Percentiles rank a stretch among this genome's conserved stretches.
Conservation (phyloP, 129 eudicot genomes). For the Ambrosia artemisiifolia region DNA sequence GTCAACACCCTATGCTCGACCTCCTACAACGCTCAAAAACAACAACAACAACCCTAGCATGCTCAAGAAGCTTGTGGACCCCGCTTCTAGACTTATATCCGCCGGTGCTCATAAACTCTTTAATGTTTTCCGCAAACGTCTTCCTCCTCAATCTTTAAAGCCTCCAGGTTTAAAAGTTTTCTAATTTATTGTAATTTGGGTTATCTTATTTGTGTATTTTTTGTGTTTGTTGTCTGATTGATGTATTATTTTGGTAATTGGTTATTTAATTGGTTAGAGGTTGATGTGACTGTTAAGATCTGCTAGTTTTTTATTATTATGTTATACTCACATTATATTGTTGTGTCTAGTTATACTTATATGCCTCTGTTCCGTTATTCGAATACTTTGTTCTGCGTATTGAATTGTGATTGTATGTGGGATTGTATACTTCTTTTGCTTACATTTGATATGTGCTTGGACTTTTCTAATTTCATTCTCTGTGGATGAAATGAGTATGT, state of each 20-base stretch:
- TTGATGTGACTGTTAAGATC: background rate
- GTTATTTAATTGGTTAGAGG: conserved; percentile 3
- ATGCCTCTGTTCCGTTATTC: background rate
- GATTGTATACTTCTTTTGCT: background rate
- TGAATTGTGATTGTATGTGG: background rate
- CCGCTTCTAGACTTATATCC: conserved; percentile 67
- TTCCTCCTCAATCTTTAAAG: conserved; percentile 32
- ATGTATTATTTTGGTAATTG: background rate
- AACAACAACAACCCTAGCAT: conserved; percentile 52
- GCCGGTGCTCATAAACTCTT: conserved; percentile 68
- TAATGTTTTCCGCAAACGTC: conserved; percentile 62
- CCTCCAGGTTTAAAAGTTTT: conserved; percentile 41
- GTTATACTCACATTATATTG: background rate
- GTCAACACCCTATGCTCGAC: conserved; percentile 83
- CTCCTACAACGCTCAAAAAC: conserved; percentile 50
- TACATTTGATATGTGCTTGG: conserved; percentile 1
- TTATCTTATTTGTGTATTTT: background rate
- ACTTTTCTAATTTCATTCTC: background rate
- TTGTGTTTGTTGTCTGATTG: background rate
- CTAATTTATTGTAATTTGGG: background rate
- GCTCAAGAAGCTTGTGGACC: conserved; percentile 74
- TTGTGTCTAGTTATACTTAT: background rate
- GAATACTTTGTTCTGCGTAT: background rate
- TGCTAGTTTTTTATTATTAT: background rate
- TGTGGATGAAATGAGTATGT: background rate